Evolutionary conservation across 768 basidiomycete genomes (phyloP).

Genomic region (Cystofilobasidium ferigula): DNA sequence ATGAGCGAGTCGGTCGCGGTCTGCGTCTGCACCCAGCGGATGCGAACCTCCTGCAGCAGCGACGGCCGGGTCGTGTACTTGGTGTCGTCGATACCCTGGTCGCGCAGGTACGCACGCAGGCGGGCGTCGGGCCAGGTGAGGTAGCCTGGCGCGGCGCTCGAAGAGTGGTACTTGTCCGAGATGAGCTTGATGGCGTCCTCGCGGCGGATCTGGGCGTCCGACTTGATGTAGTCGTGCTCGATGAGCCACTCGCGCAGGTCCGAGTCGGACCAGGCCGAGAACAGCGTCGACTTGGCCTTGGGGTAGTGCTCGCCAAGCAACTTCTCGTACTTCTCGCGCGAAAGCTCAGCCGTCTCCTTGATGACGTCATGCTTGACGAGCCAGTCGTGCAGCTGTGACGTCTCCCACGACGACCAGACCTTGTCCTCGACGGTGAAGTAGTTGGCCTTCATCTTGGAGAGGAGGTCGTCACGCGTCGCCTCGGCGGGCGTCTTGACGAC

Average conservation of each 20-base stretch:
- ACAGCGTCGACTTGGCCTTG: constrained; percentile 50
- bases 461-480: constrained; percentile 51
- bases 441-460: constrained; percentile 53
- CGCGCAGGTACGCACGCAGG: constrained; percentile 72
- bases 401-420: constrained; percentile 53
- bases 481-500: constrained; percentile 56
- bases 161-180: constrained; percentile 48
- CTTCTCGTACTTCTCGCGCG: constrained; percentile 27
- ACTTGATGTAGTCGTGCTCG: constrained; percentile 55
- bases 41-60: constrained; percentile 49
- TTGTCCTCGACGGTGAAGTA: constrained; percentile 40
- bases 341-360: constrained; percentile 51
- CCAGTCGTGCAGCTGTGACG: constrained; percentile 66
- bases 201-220: constrained; percentile 53
- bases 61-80: constrained; percentile 53
- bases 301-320: constrained; percentile 50
- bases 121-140: constrained; percentile 86
- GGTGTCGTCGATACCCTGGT: constrained; percentile 61
- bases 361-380: constrained; percentile 61
- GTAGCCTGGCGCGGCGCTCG: constrained; percentile 50
- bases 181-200: constrained; percentile 46
- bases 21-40: constrained; percentile 63
- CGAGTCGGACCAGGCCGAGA: constrained; percentile 60
- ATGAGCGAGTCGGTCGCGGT: constrained; percentile 51
- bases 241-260: constrained; percentile 59